A percentile compares a stretch with the other conserved stretches of the same genome.
These are phyloP conservation scores for Boletus patriciae DNA, from an alignment of 768 basidiomycete species.

Conservation along the genomic window DNA sequence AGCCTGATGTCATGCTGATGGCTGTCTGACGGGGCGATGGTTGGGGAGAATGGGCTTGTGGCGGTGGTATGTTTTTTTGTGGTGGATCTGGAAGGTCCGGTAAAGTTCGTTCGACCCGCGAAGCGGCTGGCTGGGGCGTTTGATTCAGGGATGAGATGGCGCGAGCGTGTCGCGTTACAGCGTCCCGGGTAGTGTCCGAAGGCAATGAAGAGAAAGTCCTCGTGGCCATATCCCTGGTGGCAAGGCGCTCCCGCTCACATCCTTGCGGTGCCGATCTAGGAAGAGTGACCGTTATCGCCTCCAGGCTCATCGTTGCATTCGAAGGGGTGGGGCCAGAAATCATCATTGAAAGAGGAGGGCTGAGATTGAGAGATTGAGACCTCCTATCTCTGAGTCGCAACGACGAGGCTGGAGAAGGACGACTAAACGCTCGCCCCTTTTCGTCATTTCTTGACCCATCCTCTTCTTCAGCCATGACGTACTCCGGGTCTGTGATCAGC, in stretches of 20 bases:
- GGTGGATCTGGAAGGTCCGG: slow-evolving; percentile 31
- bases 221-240: slow-evolving; percentile 42
- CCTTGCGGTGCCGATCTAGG: slow-evolving; percentile 29
- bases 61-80: slow-evolving; percentile 7
- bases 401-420: slow-evolving; percentile 45
- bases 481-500: slow-evolving; percentile 65
- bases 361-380: slow-evolving; percentile 63
- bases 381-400: slow-evolving; percentile 53
- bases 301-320: slow-evolving; percentile 33
- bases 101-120: slow-evolving; percentile 28
- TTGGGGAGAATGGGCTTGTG: slow-evolving; percentile 18
- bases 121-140: slow-evolving; percentile 31
- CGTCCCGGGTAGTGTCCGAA: slow-evolving; percentile 24
- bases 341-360: slow-evolving; percentile 34
- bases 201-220: slow-evolving; percentile 40
- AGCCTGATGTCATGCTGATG: slow-evolving; percentile 66
- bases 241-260: slow-evolving; percentile 42
- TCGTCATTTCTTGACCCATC: slow-evolving; percentile 30
- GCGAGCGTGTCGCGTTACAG: slow-evolving; percentile 26
- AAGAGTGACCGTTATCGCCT: slow-evolving; percentile 30
- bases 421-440: slow-evolving; percentile 18
- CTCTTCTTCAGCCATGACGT: slow-evolving; percentile 64
- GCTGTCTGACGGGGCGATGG: slow-evolving; percentile 59
- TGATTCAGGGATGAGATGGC: slow-evolving; percentile 17
- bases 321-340: slow-evolving; percentile 24